A percentile compares a stretch with the other conserved stretches of the same genome.
These are phyloP conservation scores for Suillus subalutaceus DNA, from an alignment of 768 basidiomycete genomes.

Conservation along the genomic window DNA sequence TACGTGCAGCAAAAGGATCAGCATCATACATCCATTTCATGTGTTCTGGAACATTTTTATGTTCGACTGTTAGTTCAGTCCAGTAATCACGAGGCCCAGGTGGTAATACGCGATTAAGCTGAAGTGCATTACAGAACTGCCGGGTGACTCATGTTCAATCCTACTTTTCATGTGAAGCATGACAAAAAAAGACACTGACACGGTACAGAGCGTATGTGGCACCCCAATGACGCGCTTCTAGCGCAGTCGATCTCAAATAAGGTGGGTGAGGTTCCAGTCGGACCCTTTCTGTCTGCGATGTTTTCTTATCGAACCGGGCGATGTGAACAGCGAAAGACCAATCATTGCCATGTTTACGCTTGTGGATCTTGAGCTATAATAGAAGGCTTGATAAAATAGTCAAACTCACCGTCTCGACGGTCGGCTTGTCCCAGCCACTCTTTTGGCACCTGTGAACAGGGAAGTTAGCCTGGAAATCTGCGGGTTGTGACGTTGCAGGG, in stretches of 20 bases:
- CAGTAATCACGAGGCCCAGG: conserved; percentile 88
- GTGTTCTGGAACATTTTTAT: conserved; percentile 67
- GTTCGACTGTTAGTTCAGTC: conserved; percentile 72
- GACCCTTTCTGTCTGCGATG: conserved; percentile 66
- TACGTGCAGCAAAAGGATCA: conserved; percentile 81
- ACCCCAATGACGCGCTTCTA: conserved; percentile 91
- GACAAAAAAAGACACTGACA: conserved; percentile 50
- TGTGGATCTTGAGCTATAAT: conserved; percentile 16
- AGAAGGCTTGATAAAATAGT: conserved; percentile 4
- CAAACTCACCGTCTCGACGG: conserved; percentile 67
- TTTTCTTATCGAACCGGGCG: conserved; percentile 70
- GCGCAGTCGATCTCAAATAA: conserved; percentile 61
- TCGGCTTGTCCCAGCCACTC: conserved; percentile 84
- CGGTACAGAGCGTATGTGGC: conserved; percentile 87
- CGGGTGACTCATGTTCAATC: conserved; percentile 27
- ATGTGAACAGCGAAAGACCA: conserved; percentile 73
- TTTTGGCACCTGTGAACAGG: conserved; percentile 73
- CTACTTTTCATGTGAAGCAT: background rate
- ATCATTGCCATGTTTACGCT: conserved; percentile 52
- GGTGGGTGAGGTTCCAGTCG: conserved; percentile 76
- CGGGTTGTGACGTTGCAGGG: background rate
- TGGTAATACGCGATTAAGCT: conserved; percentile 76
- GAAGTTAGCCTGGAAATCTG: background rate
- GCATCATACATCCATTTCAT: conserved; percentile 85
- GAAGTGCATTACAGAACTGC: conserved; percentile 76